These are phyloP conservation scores for Lithocarpus polystachyus DNA, from an alignment of 306 rosid species.

Conservation along the genomic window DNA sequence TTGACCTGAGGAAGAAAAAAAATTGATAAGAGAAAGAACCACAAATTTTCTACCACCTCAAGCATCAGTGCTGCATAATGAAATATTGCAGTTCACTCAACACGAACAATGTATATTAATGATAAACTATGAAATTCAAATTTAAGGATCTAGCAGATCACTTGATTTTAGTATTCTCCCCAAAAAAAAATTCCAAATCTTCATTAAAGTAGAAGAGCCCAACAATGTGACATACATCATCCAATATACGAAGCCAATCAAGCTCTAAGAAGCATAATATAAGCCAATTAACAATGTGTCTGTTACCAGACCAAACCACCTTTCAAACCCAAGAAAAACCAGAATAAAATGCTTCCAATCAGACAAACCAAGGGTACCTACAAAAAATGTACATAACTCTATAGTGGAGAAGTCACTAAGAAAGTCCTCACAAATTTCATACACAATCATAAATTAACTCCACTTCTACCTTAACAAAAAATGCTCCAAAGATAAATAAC, in stretches of 20 bases:
- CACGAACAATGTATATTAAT: background rate
- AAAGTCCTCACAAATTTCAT: constrained; percentile 6
- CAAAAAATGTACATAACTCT: background rate
- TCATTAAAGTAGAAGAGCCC: constrained; percentile 5
- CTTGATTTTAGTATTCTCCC: background rate
- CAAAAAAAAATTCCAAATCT: background rate
- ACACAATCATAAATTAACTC: background rate
- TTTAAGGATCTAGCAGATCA: background rate
- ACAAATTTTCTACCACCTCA: background rate
- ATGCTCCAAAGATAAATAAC: background rate
- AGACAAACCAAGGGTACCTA: background rate
- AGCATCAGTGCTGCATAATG: background rate
- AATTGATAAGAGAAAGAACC: background rate
- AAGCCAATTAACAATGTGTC: constrained; percentile 2
- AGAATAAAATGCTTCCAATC: background rate
- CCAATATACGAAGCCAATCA: background rate
- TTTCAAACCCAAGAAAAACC: too few species aligned
- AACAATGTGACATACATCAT: constrained; percentile 5
- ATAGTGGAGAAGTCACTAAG: background rate
- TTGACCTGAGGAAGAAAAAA: constrained; percentile 43
- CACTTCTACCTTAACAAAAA: background rate
- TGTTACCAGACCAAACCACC: background rate
- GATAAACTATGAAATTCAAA: background rate
- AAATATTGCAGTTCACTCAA: background rate
- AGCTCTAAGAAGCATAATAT: background rate